Evolutionary conservation across 2,329 filamentous ascomycete species (phyloP), one percentile per base, ranked within the genome.

Genomic region (Venturia aucupariae): DNA sequence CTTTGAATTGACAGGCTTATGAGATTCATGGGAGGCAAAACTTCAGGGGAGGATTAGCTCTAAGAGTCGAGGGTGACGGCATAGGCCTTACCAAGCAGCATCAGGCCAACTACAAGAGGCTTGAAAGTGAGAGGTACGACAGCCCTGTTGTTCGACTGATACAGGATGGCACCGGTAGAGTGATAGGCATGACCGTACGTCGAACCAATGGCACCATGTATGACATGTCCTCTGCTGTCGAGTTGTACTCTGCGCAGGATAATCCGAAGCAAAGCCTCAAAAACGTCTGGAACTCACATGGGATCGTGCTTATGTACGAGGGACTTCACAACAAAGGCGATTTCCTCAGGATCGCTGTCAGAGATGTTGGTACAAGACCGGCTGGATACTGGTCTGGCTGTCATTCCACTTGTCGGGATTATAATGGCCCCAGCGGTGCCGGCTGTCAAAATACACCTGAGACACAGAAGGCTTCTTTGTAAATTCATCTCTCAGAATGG

Each of bases 1-100:
- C 80, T 1, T 88, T 88, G 72, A 84, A 87, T 65, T 77, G 86
- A 2, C 86, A 90, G 70, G 84, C 86, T 0, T 89, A 86, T 70
- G 77, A 85, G 65, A 79, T 87, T n/a, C 76, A 83, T 61, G 84
- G 82, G 0, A 75, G 81, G 38, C 80, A 80, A 69, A 85, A 84
- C 69, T 89, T 89, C 71, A 89, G 86, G 86, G 86, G 86, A 13
- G 86, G 86, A 0, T 73, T 89, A 70, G 78, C 77, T n/a, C 72
- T 88, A 41, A 85, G 81, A 69, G 84, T 82, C 0, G 70, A 82
- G 61, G 81, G 84, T 67, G 84, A 84, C 0, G 85, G 85, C 0
- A 85, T 85, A 68, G 83, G 84, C 0, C 73, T 88, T 6, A 79
- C 86, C 3, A 70, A 77, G 30, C 79, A 83, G 66, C 76, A 84